Evolutionary conservation across 2,329 filamentous ascomycete species (phyloP).

Genomic region (Zasmidium cellare): DNA sequence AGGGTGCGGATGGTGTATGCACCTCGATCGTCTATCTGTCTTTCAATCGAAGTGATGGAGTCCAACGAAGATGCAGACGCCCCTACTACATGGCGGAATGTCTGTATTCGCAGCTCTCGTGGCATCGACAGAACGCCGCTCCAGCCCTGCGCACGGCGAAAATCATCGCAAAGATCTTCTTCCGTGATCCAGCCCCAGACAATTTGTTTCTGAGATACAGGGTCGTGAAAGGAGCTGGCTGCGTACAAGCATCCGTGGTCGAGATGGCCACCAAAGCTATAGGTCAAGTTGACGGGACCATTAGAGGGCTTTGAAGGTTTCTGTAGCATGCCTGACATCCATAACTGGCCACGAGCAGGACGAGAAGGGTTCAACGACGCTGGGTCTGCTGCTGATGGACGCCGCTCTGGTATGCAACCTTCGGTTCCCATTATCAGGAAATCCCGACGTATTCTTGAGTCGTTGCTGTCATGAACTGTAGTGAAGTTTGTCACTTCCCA

Average conservation of each 20-base stretch:
- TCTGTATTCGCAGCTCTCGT: constrained; percentile 44
- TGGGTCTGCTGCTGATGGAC: constrained; percentile 9
- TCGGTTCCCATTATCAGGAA: constrained; percentile 52
- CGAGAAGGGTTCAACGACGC: constrained; percentile 27
- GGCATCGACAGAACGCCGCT: constrained; percentile 52
- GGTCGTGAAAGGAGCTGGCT: constrained; percentile 51
- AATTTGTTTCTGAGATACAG: constrained; percentile 41
- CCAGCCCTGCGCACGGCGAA: constrained; percentile 50
- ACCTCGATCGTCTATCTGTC: constrained; percentile 22
- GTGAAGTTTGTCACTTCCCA: constrained; percentile 54
- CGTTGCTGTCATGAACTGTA: constrained; percentile 38
- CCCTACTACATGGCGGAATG: constrained; percentile 38
- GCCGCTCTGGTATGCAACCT: constrained; percentile 36
- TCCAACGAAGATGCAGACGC: constrained; percentile 39
- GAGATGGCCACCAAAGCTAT: constrained; percentile 46
- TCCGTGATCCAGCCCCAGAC: constrained; percentile 55
- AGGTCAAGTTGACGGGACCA: constrained; percentile 31
- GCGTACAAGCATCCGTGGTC: constrained; percentile 54
- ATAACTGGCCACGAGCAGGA: constrained; percentile 40
- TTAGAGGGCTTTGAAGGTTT: not conserved
- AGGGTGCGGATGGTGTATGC: constrained; percentile 47
- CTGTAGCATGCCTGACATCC: constrained; percentile 44
- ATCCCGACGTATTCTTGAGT: constrained; percentile 32
- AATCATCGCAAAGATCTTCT: constrained; percentile 48
- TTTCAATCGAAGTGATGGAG: constrained; percentile 46